Base-by-base conservation (phyloP, 768 basidiomycete genomes). In the Serendipita sp. region DNA sequence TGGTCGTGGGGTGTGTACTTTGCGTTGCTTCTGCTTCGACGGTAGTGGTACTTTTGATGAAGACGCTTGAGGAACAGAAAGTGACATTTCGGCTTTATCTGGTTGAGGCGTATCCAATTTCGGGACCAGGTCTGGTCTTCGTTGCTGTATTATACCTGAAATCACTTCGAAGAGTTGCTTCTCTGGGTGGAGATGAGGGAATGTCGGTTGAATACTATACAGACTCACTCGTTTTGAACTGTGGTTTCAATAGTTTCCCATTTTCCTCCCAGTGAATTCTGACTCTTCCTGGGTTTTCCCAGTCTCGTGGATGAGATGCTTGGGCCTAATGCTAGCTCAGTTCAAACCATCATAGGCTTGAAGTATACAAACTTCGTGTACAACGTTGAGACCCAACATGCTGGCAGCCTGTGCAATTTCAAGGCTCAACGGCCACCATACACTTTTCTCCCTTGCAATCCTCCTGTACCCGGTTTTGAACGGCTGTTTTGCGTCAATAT, bases 241-340 rank as follows among this genome's bases (percentile, higher is more conserved):
- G 71, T 2, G 80, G 77, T 70, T 90, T 86, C 66, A 87, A 74
- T 7, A 86, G 77, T 41, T 74, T 70, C 0, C 81, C 89, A 66
- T 90, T 86, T 73, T 86, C 86, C 80, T 89, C 91, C 87, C 88
- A 91, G 71, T 89, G 89, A 28, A 98, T 89, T 68, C 92, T 83
- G 66, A 99, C 90, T 30, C 95, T 82, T 7, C 95, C 95, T 0
- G 95, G 95, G 73, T 99, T 99, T 71, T 89, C 94, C 95, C 95
- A 99, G 74, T 99, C 95, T 63, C 90, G 82, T 10, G 95, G 95
- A 71, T 99, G 95, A 32, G 82, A 78, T 74, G 56, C 56, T 60
- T 60, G 56, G 24, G 56, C 56, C 56, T 60, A 28, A 60, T 13
- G 7, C 5, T 41, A 41, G 5, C 7, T 41, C 38, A 41, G 38